These are phyloP conservation scores for Chlorociboria aeruginascens DNA, from an alignment of 495 filamentous ascomycete genomes.

Conservation along the genomic window DNA sequence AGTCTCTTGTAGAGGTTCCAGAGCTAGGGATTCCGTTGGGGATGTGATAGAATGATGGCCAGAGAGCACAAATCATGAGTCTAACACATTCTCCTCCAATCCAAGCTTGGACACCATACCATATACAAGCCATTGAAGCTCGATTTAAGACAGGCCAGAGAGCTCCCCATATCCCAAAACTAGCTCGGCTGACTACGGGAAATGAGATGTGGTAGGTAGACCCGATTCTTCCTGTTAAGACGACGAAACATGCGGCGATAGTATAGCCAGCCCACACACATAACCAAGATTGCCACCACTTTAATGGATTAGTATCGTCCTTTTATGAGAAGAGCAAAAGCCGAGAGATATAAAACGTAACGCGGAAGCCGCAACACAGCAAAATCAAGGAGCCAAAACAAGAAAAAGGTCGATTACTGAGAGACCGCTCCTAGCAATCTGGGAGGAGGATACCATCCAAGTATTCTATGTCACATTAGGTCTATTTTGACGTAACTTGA, in stretches of 20 bases:
- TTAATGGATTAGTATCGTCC: no score
- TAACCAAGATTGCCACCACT: conserved; percentile 97
- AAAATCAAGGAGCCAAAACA: no score
- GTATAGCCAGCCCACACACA: conserved; percentile 80
- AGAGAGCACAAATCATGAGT: conserved; percentile 74
- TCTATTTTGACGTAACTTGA: background rate
- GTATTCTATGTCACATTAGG: conserved; percentile 45
- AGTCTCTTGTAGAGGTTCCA: conserved; percentile 67
- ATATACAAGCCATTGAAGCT: conserved; percentile 75
- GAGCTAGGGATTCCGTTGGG: conserved; percentile 58
- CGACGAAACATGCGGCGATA: conserved; percentile 64
- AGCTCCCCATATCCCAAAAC: conserved; percentile 79
- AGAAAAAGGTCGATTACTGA: no score
- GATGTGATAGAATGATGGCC: conserved; percentile 51
- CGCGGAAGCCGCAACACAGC: no score
- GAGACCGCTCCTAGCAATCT: conserved; percentile 56
- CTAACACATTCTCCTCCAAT: conserved; percentile 76
- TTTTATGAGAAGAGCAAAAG: no score
- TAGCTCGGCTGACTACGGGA: conserved; percentile 61
- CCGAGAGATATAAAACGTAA: no score
- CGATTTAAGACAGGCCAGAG: conserved; percentile 89
- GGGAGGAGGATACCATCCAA: conserved; percentile 90
- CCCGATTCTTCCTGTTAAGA: conserved; percentile 70
- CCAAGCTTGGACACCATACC: conserved; percentile 82
- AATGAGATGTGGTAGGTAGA: conserved; percentile 87